Base-by-base conservation (phyloP, 495 filamentous ascomycete genomes). In the Cercophora newfieldiana region DNA sequence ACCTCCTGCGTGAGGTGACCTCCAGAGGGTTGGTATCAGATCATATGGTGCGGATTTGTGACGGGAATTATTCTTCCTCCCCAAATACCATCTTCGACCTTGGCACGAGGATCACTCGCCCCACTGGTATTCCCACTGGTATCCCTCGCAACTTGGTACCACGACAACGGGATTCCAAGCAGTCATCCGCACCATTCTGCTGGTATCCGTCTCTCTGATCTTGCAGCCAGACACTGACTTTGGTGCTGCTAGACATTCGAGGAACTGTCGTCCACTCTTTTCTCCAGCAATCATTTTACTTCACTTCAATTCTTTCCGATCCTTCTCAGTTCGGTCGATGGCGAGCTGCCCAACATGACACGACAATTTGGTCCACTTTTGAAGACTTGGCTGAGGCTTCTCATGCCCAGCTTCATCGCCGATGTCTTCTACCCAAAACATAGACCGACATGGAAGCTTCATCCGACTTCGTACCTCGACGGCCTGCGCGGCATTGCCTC, bases 401-500 rank as follows among this genome's bases (percentile, higher is more conserved):
- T 77, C 3, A 59, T 78, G 8, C 75, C 75, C 1, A 75, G 72
- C 63, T 78, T 78, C 59, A 62, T 78, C 37, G 64, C 73, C 55
- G 70, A 75, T 67, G 12, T 47, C 56, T 21, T 76, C 66, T 74
- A 68, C 66, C 73, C 74, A 21, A 73, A 77, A 18, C 73, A 72
- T 19, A 70, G 64, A 57, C 66, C 65, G 37, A 49, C 68, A 24
- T 71, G 56, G 59, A 72, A 63, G 44, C 30, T 77, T 21, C 80
- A 81, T 59, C 72, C 80, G 21, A 86, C 83, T 0, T 80, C 82
- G 21, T 86, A 84, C 67, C 78, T 87, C 54, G 79, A 83, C 73
- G 83, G 84, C 21, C 75, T 87, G 25, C 79, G 84, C 22, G 85
- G 84, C n/a, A 75, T 87, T 62, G 83, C 83, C 14, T 82, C 80